Percentiles rank a stretch among this genome's conserved stretches.
Conservation (phyloP, 2,329 filamentous ascomycete genomes). For the Aspergillus felis region DNA sequence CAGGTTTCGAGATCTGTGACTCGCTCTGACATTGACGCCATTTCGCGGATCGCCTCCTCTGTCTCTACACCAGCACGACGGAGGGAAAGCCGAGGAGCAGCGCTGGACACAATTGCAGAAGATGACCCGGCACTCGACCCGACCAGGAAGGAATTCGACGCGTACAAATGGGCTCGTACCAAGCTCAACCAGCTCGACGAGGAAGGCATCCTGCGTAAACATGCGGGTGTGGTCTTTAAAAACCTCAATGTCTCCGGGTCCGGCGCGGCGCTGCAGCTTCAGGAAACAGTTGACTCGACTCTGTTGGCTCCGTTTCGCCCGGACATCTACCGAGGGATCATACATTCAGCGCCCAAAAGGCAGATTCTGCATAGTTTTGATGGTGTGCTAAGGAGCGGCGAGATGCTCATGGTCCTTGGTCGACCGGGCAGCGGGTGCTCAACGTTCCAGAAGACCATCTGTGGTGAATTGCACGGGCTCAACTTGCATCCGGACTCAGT, state of each 20-base stretch:
- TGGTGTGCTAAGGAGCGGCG: slow-evolving; percentile 50
- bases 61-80: too few relatives aligned
- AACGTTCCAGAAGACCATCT: slow-evolving; percentile 78
- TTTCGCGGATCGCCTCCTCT: too few relatives aligned
- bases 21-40: too few relatives aligned
- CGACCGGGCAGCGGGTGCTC: slow-evolving; percentile 57
- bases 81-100: too few relatives aligned
- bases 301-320: slow-evolving; percentile 56
- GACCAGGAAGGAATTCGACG: slow-evolving; percentile 47
- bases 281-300: slow-evolving; percentile 61
- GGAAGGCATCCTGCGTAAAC: slow-evolving; percentile 50
- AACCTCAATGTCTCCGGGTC: slow-evolving; percentile 65
- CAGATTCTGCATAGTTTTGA: slow-evolving; percentile 54
- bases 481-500: slow-evolving; percentile 65
- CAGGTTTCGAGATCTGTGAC: too few relatives aligned
- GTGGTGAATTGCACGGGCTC: slow-evolving; percentile 77
- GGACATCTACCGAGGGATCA: slow-evolving; percentile 48
- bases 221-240: slow-evolving; percentile 61
- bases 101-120: too few relatives aligned
- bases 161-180: slow-evolving; percentile 51
- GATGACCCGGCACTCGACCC: slow-evolving; percentile 52
- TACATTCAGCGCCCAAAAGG: slow-evolving; percentile 48
- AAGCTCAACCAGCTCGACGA: slow-evolving; percentile 50
- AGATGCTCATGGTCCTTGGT: slow-evolving; percentile 40
- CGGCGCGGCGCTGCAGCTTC: slow-evolving; percentile 63